Percentiles rank a stretch among this genome's conserved stretches.
phyloP scores from a whole-genome alignment of 176 grass and related monocot genomes.

The Hordeum vulgare region MorexV3_pseudomolecules_assembly NC_058518.1:252136177-252136676 shows the following conservation, averaged over 20 bases:
- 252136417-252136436: not conserved
- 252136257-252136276: too few species aligned
- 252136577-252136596: not conserved
- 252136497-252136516: not conserved
- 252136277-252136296: too few species aligned
- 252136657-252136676: not conserved
- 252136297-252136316: too few species aligned
- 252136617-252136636: slow-evolving; percentile 39
- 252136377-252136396: not conserved
- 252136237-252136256: too few species aligned
- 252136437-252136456: slow-evolving; percentile 16
- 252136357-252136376: not conserved
- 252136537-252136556: not conserved
- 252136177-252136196: too few species aligned
- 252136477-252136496: not conserved
- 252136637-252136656: not conserved
- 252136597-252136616: slow-evolving; percentile 46
- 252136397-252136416: slow-evolving; percentile 42
- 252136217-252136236: too few species aligned
- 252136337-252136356: not conserved
- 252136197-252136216: too few species aligned
- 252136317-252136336: too few species aligned
- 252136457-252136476: slow-evolving; percentile 41
- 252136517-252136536: too few species aligned
- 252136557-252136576: slow-evolving; percentile 53